A percentile compares a stretch with the other conserved stretches of the same genome.
These are phyloP conservation scores for Chaetomiaceae sp. DNA, from an alignment of 2,329 filamentous ascomycete genomes.

Conservation along the genomic window DNA sequence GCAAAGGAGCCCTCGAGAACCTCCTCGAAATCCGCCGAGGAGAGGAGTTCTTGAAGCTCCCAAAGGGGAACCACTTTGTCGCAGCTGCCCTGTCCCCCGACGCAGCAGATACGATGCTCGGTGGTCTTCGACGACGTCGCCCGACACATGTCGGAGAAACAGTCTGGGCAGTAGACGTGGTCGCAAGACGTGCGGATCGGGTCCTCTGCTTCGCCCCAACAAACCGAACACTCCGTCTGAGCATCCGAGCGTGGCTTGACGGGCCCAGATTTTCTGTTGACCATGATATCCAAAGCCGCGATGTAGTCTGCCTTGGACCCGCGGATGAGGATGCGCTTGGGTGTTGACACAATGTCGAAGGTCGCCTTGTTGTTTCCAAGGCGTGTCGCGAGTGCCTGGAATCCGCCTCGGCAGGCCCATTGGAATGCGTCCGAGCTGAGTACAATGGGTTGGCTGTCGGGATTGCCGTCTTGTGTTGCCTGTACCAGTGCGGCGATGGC, in stretches of 20 bases:
- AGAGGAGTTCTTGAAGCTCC: slow-evolving; percentile 30
- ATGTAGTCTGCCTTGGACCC: slow-evolving; percentile 26
- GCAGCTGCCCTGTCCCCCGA: slow-evolving; percentile 29
- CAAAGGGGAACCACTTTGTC: slow-evolving; percentile 25
- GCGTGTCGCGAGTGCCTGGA: slow-evolving; percentile 25
- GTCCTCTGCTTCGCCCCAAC: slow-evolving; percentile 36
- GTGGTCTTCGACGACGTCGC: slow-evolving; percentile 16
- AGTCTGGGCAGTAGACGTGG: slow-evolving; percentile 41
- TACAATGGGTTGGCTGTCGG: slow-evolving; percentile 24
- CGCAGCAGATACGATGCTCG: slow-evolving; percentile 26
- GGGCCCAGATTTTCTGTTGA: neutral
- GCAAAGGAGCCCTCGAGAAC: slow-evolving; percentile 37
- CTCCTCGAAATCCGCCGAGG: slow-evolving; percentile 34
- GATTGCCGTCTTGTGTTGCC: slow-evolving; percentile 1
- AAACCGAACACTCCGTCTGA: slow-evolving; percentile 32
- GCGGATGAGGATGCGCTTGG: slow-evolving; percentile 33
- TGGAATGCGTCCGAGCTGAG: slow-evolving; percentile 27
- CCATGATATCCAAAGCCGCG: slow-evolving; percentile 19
- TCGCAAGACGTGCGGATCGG: slow-evolving; percentile 34
- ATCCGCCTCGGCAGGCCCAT: slow-evolving; percentile 34
- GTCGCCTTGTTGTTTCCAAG: slow-evolving; percentile 30
- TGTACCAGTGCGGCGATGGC: slow-evolving; percentile 12
- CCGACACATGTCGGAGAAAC: slow-evolving; percentile 36
- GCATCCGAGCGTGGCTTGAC: neutral
- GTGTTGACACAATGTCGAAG: slow-evolving; percentile 33